Evolutionary conservation across 805 yeast species (phyloP), one percentile per base, ranked within the genome.

Genomic region (Candida hungchunana): DNA sequence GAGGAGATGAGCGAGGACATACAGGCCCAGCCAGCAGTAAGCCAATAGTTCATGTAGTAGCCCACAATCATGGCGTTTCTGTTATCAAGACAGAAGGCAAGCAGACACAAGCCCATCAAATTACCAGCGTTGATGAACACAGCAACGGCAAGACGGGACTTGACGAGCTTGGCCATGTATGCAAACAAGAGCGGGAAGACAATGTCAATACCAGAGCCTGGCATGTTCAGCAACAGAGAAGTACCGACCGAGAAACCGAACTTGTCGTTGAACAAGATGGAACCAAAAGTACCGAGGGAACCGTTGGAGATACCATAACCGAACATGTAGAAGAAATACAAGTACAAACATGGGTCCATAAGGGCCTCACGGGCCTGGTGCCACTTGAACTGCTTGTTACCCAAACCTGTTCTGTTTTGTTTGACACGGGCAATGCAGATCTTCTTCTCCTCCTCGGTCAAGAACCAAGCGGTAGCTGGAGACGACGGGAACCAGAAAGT

Each of bases 401-500:
- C 79, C 50, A 73, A 68, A 31, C 83, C 85, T 44, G 69, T 78
- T 46, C 68, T 73, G 58, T 71, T 75, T 18, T 44, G 47, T 43
- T 75, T 69, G 40, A 73, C 72, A 43, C 78, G 66, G 50, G 66
- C 72, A 24, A 74, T 72, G 30, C 69, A 67, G 46, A 64, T 55
- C 15, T 56, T 45, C 47, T 61, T 67, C 50, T 73, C 82, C 31
- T 64, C 63, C 17, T 66, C 68, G 10, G 55, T 59, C 40, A 67
- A 57, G 35, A 66, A 66, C 64, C 71, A 65, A 2, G 77, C 75
- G 15, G 56, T 55, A 12, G 64, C 60, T 23, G 85, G 85, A 21
- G 62, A 55, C 43, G 71, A 75, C n/a, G 84, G 84, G 32, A 81
- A 50, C 54, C 71, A 72, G 34, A 73, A 42, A 20, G 58, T 52